phyloP scores from a whole-genome alignment of 257 asterid genomes.

The Solanum peruvianum region DNA sequence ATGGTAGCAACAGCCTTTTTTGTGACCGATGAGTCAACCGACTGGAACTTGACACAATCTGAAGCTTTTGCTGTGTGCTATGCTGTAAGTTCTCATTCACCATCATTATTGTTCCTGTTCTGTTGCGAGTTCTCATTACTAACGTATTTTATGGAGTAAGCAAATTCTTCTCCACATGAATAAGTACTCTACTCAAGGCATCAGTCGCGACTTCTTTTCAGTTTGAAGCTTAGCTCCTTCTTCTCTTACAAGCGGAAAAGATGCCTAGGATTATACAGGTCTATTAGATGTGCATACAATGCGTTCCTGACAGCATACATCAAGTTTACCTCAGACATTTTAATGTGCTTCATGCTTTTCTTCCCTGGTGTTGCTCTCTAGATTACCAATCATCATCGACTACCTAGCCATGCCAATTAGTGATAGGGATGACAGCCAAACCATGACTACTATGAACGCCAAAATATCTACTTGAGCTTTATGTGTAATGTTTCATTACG shows the following conservation, averaged over 20 bases:
- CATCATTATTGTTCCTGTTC: background rate
- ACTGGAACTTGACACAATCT: conserved; percentile 66
- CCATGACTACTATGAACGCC: background rate
- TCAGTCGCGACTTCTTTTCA: background rate
- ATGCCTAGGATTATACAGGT: background rate
- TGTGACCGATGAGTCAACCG: conserved; percentile 43
- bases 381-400: background rate
- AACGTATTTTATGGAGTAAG: background rate
- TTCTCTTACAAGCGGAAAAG: background rate
- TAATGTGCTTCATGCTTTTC: background rate
- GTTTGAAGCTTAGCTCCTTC: background rate
- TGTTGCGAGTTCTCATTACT: background rate
- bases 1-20: conserved; percentile 60
- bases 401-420: background rate
- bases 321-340: background rate
- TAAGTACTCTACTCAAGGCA: background rate
- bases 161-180: background rate
- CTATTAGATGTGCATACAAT: background rate
- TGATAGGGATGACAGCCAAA: background rate
- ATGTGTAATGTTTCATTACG: background rate
- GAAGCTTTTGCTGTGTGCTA: conserved; percentile 77
- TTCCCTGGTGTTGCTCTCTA: background rate
- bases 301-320: background rate
- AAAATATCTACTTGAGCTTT: background rate
- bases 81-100: conserved; percentile 53